Evolutionary conservation across 257 asterid genomes (phyloP).

Genomic region (Solanum rostratum): DNA sequence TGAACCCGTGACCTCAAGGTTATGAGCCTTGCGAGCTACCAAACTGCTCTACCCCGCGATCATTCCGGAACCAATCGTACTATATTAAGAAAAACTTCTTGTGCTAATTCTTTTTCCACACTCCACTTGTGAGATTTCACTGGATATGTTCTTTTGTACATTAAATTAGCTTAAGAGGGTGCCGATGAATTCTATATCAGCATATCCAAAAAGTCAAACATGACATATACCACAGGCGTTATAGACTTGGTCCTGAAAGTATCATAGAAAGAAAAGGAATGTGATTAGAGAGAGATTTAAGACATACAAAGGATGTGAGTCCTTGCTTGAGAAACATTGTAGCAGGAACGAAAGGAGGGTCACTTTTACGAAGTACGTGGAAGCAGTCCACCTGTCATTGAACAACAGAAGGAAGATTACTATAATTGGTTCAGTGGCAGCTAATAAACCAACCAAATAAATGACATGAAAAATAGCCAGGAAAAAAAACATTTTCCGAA

Average conservation of each 20-base stretch:
- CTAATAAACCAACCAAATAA: not conserved
- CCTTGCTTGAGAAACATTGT: constrained; percentile 82
- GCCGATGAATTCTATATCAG: not conserved
- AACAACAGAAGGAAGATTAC: not conserved
- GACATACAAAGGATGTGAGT: constrained; percentile 72
- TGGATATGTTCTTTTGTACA: no score
- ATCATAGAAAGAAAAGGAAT: not conserved
- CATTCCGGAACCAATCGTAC: not conserved
- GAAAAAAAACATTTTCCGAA: not conserved
- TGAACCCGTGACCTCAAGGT: no score
- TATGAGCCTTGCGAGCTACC: no score
- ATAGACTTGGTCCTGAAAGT: not conserved
- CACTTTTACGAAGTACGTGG: constrained; percentile 90
- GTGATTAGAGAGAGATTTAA: not conserved
- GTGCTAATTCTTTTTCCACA: not conserved
- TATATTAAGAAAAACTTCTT: not conserved
- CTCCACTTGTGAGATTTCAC: no score
- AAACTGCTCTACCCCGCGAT: no score
- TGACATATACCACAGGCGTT: not conserved
- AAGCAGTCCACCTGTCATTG: constrained; percentile 81
- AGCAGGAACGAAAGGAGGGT: constrained; percentile 88
- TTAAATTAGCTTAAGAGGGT: not conserved
- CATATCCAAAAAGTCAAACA: not conserved
- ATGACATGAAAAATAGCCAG: not conserved
- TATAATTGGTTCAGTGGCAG: not conserved